A percentile compares a stretch with the other conserved stretches of the same genome.
phyloP scores from a whole-genome alignment of 139 green algal genomes.

The Zygnema cylindricum region DNA sequence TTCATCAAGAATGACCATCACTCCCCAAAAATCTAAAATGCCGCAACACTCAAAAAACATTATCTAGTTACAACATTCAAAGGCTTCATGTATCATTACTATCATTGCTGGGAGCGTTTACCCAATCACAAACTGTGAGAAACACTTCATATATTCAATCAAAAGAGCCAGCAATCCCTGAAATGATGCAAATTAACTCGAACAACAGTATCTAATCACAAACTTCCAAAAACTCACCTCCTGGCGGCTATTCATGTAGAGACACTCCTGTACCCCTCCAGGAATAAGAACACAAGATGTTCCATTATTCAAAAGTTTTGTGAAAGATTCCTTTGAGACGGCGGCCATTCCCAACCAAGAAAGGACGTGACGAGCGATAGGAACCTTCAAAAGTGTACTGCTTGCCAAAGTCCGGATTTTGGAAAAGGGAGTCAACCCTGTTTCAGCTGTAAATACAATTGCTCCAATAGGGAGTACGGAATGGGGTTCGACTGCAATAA shows the following conservation, averaged over 20 bases:
- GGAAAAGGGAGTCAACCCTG: not conserved
- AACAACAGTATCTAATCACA: no score
- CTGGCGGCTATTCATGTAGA: slow-evolving; percentile 73
- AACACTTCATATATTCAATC: no score
- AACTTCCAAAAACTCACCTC: no score
- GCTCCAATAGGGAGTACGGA: slow-evolving; percentile 42
- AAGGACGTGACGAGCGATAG: slow-evolving; percentile 32
- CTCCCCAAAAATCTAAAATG: no score
- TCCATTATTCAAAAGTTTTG: slow-evolving; percentile 59
- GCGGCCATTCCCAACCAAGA: slow-evolving; percentile 41
- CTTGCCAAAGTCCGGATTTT: not conserved
- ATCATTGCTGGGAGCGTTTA: no score
- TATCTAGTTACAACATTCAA: no score
- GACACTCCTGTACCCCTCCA: slow-evolving; percentile 81
- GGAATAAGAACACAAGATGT: slow-evolving; percentile 69
- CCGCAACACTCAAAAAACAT: no score
- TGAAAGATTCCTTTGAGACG: slow-evolving; percentile 4
- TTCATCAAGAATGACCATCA: no score
- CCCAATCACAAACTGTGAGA: no score
- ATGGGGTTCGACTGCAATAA: slow-evolving; percentile 51
- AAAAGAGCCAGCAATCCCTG: no score
- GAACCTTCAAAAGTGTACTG: slow-evolving; percentile 11
- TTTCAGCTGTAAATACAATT: not conserved
- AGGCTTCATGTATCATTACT: no score
- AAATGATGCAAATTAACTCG: no score